Evolutionary conservation across 1,139 yeast species (phyloP).

Genomic region (Taphrina betulina): DNA sequence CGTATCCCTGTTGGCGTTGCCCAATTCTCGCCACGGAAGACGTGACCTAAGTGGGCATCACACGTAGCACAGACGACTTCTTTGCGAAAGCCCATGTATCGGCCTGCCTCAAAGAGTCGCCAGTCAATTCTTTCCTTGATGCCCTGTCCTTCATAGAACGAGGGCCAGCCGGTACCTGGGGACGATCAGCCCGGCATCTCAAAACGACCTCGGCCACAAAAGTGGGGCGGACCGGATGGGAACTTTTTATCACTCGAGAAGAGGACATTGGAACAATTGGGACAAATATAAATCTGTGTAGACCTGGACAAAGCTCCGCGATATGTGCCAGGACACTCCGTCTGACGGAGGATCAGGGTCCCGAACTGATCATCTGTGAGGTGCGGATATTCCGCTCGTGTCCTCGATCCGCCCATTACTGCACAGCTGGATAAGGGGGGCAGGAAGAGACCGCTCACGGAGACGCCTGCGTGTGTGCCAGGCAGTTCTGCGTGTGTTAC

Average conservation of each 20-base stretch:
- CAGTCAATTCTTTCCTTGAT: conserved; percentile 11
- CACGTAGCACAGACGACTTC: conserved; percentile 89
- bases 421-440: too few species aligned
- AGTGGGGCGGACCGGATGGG: background rate
- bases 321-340: conserved; percentile 21
- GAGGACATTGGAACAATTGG: conserved; percentile 1
- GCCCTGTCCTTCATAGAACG: conserved; percentile 3
- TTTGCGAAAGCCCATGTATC: conserved; percentile 44
- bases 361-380: conserved; percentile 7
- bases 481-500: too few species aligned
- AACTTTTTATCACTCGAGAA: conserved; percentile 9
- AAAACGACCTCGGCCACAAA: background rate
- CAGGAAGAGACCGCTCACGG: too few species aligned
- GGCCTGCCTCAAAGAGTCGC: conserved; percentile 8
- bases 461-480: too few species aligned
- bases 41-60: conserved; percentile 93
- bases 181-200: background rate
- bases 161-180: conserved; percentile 29
- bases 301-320: background rate
- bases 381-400: conserved; percentile 5
- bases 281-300: background rate
- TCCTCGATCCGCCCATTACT: background rate
- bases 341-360: conserved; percentile 7
- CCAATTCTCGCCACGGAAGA: conserved; percentile 93
- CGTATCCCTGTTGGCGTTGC: conserved; percentile 85